Evolutionary conservation across 2,329 filamentous ascomycete species (phyloP).

Genomic region (Fusarium sp.): DNA sequence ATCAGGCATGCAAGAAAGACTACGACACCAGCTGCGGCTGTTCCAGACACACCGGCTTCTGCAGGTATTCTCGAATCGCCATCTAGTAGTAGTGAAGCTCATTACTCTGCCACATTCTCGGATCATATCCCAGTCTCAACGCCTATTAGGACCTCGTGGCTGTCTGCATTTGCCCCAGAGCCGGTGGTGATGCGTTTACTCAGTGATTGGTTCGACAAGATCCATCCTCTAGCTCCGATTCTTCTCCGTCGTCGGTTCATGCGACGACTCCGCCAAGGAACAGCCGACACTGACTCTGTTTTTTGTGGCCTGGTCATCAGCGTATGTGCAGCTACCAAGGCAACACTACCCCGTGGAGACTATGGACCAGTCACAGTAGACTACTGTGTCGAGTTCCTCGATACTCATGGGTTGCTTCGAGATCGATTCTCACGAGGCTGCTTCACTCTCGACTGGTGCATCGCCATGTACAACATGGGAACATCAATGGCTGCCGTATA

Average conservation of each 20-base stretch:
- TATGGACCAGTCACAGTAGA: conserved; percentile 46
- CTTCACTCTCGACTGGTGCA: conserved; percentile 51
- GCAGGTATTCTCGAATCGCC: conserved; percentile 1
- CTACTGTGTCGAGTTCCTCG: conserved; percentile 46
- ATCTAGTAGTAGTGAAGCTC: conserved; percentile 4
- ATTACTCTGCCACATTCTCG: conserved; percentile 4
- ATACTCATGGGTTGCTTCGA: conserved; percentile 43
- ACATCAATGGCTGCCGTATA: conserved; percentile 34
- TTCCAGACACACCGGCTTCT: not conserved
- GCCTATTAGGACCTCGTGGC: conserved; percentile 8
- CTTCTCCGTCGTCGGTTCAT: conserved; percentile 49
- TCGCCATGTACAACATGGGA: conserved; percentile 52
- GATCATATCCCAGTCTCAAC: not conserved
- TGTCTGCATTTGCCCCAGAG: conserved; percentile 34
- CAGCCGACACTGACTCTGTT: conserved; percentile 41
- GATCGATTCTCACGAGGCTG: conserved; percentile 22
- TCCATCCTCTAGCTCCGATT: conserved; percentile 51
- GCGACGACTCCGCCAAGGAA: conserved; percentile 42
- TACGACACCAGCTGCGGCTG: not conserved
- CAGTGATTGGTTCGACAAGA: conserved; percentile 51
- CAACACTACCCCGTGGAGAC: conserved; percentile 46
- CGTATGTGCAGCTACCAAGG: conserved; percentile 50
- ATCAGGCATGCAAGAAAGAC: conserved; percentile 23
- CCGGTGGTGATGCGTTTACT: conserved; percentile 38
- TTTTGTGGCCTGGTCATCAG: conserved; percentile 51